Conservation (phyloP, 2,329 filamentous ascomycete species). For the Aspergillus niger region DNA sequence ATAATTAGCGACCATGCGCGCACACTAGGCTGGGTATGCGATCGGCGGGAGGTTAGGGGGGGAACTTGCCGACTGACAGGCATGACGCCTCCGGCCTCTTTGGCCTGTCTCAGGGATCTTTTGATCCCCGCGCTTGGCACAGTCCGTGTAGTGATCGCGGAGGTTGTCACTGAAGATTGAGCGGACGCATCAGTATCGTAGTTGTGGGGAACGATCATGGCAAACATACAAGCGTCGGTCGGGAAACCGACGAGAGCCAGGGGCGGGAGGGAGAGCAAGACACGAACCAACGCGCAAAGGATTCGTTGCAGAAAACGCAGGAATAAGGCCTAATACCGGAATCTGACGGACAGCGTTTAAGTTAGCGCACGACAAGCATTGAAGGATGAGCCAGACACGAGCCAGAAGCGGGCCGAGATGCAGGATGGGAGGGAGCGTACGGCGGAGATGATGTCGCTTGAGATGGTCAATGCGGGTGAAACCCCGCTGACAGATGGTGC, state of each 20-base stretch:
- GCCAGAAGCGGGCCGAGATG: constrained; percentile 2
- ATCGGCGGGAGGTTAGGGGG: not conserved
- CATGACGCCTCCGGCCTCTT: constrained; percentile 50
- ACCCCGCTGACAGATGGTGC: constrained; percentile 46
- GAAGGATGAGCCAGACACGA: not conserved
- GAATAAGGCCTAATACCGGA: constrained; percentile 52
- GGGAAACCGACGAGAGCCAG: not conserved
- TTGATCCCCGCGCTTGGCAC: constrained; percentile 44
- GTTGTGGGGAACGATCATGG: not conserved
- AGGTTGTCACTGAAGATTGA: constrained; percentile 45
- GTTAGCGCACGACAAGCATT: constrained; percentile 12
- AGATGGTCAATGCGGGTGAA: constrained; percentile 53
- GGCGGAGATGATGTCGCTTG: constrained; percentile 50
- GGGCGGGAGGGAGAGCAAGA: not conserved
- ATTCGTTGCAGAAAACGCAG: constrained; percentile 48
- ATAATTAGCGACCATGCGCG: constrained; percentile 3
- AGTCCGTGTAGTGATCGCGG: constrained; percentile 49
- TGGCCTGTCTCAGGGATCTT: constrained; percentile 49
- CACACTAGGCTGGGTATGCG: not conserved
- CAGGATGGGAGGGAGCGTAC: constrained; percentile 32
- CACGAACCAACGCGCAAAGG: constrained; percentile 49
- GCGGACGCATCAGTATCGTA: not conserved
- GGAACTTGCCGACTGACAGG: constrained; percentile 47
- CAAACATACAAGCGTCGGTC: not conserved
- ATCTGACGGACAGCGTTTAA: constrained; percentile 34